phyloP scores from a whole-genome alignment of 2,329 filamentous ascomycete species.

The Penicillium digitatum region DNA sequence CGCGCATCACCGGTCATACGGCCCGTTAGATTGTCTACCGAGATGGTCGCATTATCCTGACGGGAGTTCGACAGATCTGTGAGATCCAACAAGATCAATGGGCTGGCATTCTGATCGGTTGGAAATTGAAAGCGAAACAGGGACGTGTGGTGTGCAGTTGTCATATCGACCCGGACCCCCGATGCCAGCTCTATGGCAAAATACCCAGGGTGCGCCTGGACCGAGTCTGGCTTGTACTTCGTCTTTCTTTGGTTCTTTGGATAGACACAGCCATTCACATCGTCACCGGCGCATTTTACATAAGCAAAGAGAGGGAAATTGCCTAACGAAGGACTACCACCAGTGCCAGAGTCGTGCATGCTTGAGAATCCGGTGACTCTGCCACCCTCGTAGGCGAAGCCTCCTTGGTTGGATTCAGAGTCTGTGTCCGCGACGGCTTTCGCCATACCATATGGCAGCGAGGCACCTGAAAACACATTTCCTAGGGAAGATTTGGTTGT shows the following conservation, averaged over 20 bases:
- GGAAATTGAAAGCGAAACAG: constrained; percentile 65
- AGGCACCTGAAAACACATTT: constrained; percentile 56
- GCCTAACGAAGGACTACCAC: constrained; percentile 59
- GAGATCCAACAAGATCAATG: constrained; percentile 62
- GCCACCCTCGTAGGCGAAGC: constrained; percentile 52
- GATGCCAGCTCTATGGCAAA: constrained; percentile 59
- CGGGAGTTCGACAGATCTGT: constrained; percentile 61
- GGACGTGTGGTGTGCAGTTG: constrained; percentile 58
- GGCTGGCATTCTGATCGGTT: constrained; percentile 48
- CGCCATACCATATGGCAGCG: constrained; percentile 53
- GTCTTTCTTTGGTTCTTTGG: constrained; percentile 52
- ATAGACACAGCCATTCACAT: constrained; percentile 60
- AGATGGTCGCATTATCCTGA: constrained; percentile 56
- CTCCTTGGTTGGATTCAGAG: constrained; percentile 51
- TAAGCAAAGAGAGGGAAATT: constrained; percentile 71
- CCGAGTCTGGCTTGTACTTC: constrained; percentile 48
- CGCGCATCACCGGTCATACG: constrained; percentile 59
- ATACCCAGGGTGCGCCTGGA: constrained; percentile 61
- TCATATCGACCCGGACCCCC: constrained; percentile 63
- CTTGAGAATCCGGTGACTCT: constrained; percentile 50
- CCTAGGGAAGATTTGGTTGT: constrained; percentile 29
- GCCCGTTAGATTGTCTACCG: constrained; percentile 54
- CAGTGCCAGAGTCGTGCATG: constrained; percentile 52
- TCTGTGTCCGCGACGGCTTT: constrained; percentile 56
- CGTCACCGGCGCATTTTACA: constrained; percentile 55